These are phyloP conservation scores for Aureobasidium sp. DNA, from an alignment of 2,329 filamentous ascomycete species.

Conservation along the genomic window DNA sequence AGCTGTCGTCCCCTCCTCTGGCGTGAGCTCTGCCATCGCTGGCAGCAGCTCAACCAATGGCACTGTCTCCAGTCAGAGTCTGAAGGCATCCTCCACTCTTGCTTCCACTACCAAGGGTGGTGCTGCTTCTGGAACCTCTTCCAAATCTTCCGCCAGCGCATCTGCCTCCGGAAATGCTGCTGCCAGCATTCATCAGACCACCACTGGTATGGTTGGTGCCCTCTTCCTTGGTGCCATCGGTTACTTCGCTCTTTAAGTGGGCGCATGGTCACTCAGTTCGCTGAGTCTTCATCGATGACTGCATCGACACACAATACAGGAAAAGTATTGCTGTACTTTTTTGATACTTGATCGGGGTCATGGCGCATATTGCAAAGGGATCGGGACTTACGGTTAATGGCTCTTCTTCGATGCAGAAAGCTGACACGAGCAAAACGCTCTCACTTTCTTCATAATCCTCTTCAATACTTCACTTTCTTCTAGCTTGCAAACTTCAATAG, in stretches of 20 bases:
- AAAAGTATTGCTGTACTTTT: not conserved
- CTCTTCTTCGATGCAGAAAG: not conserved
- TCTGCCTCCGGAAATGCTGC: constrained; percentile 8
- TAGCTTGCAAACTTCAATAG: not conserved
- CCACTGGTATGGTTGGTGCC: constrained; percentile 8
- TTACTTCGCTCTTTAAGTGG: constrained; percentile 11
- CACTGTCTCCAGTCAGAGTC: constrained; percentile 1
- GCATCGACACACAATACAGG: not conserved
- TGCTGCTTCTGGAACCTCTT: not conserved
- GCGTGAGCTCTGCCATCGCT: constrained; percentile 2
- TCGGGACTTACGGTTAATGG: constrained; percentile 1
- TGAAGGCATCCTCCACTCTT: not conserved
- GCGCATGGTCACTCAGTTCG: not conserved
- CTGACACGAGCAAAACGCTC: not conserved
- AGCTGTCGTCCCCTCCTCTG: not conserved
- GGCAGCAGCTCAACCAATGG: constrained; percentile 14
- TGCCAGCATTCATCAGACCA: not conserved
- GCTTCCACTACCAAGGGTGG: not conserved
- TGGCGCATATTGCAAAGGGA: not conserved
- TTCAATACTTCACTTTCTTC: not conserved
- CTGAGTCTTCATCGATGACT: not conserved
- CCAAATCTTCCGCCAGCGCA: not conserved
- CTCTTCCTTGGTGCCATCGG: constrained; percentile 8
- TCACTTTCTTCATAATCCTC: not conserved
- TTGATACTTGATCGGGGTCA: not conserved